phyloP scores from a whole-genome alignment of 352 stramenopile species.

The Pythium rishiriense region DNA sequence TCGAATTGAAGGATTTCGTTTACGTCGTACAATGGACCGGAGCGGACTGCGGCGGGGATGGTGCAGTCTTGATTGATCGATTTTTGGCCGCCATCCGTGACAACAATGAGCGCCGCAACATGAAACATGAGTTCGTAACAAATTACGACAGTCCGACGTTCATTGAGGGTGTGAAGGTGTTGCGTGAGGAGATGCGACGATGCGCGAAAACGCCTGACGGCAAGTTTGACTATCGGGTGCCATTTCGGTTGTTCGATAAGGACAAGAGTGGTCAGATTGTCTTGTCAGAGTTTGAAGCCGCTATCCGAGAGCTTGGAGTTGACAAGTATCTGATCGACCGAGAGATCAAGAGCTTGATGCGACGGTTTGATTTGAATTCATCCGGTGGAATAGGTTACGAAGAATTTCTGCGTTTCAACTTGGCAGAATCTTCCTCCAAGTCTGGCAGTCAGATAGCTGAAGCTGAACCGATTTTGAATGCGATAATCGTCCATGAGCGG shows the following conservation, averaged over 20 bases:
- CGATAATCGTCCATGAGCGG: conserved; percentile 49
- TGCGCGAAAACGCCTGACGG: conserved; percentile 80
- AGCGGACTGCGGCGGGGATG: conserved; percentile 68
- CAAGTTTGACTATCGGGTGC: conserved; percentile 70
- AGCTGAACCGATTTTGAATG: conserved; percentile 45
- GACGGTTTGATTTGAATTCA: conserved; percentile 69
- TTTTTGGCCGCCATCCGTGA: conserved; percentile 70
- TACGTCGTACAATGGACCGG: conserved; percentile 78
- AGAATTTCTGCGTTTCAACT: conserved; percentile 79
- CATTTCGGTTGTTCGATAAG: conserved; percentile 76
- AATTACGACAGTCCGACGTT: conserved; percentile 81
- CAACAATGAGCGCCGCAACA: conserved; percentile 72
- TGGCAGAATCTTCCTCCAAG: conserved; percentile 60
- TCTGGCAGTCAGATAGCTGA: conserved; percentile 19
- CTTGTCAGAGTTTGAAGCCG: conserved; percentile 69
- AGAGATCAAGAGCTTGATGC: conserved; percentile 81
- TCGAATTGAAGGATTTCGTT: conserved; percentile 72
- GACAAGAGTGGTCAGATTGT: conserved; percentile 66
- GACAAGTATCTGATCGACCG: conserved; percentile 71
- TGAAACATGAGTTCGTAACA: conserved; percentile 84
- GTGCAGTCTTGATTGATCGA: conserved; percentile 67
- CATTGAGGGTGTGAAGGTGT: conserved; percentile 64
- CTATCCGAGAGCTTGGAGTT: conserved; percentile 68
- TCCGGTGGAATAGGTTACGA: conserved; percentile 70
- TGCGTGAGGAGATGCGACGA: conserved; percentile 72